Evolutionary conservation across 176 grass and related monocot species (phyloP), one percentile per base, ranked within the genome.

Genomic region (Alloteropsis semialata): DNA sequence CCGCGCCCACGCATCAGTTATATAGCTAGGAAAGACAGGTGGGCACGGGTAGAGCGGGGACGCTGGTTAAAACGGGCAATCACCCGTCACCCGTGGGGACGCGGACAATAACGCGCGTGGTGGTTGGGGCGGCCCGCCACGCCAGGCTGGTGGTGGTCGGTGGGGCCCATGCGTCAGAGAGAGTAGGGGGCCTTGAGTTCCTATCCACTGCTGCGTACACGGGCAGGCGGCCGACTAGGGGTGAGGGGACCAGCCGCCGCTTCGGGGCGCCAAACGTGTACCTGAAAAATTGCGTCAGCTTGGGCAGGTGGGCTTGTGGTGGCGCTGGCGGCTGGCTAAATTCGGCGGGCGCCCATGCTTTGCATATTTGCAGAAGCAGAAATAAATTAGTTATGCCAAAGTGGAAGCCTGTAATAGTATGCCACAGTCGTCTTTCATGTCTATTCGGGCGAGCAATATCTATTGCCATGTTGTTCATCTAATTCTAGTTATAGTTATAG

Each of bases 41-140:
- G 46, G 10, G 69, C 34, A 15, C 16, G 1, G 38, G 0, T 13
- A 10, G 42, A 5, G 42, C 4, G 50, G 63, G 7, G 5, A 33
- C 33, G 33, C 0, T 54, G 71, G 72, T 78, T 82, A 90, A 89
- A 38, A 36, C 2, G 46, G 74, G 79, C 17, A 27, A 61, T 55
- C 53, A 83, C n/a, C n/a, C n/a, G 67, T 76, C 81, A 41, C 14
- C 37, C 17, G 46, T 30, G 83, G 50, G 32, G 54, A n/a, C 41
- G 19, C 18, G 22, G 48, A 75, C 67, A 61, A 81, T 89, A 50
- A 36, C 25, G 18, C 28, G 55, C 83, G 72, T 29, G 74, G 78
- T 90, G 38, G 83, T 88, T 88, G 74, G 67, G 69, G 51, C 50
- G 83, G 56, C 59, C 69, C 37, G 33, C n/a, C 39, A 2, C 1